Percentiles rank a stretch among this genome's conserved stretches.
Conservation (phyloP, 2,329 filamentous ascomycete genomes). For the Botryosphaeria dothidea region DNA sequence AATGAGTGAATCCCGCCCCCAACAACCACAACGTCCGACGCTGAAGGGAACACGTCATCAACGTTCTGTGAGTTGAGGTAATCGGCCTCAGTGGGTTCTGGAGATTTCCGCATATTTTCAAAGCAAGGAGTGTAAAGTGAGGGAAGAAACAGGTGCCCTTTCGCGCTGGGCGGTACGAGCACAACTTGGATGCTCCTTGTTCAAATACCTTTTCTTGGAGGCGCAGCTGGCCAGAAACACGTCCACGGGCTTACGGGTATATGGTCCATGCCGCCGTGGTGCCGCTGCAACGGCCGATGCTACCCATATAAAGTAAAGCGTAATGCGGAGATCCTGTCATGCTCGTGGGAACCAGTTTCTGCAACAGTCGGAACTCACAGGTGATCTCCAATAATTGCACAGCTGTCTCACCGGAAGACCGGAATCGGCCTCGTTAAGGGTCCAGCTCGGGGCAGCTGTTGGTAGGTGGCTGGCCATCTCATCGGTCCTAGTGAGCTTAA, state of each 20-base stretch:
- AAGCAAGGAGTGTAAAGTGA: not conserved
- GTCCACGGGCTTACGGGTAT: not conserved
- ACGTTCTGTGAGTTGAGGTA: not conserved
- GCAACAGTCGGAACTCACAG: not conserved
- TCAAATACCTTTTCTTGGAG: not conserved
- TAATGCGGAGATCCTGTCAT: not conserved
- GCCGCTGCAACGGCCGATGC: not conserved
- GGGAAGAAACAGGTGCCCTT: not conserved
- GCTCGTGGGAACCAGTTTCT: not conserved
- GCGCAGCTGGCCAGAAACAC: not conserved
- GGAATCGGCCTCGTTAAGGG: not conserved
- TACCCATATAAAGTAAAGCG: not conserved
- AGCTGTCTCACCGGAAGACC: not conserved
- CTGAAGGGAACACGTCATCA: not conserved
- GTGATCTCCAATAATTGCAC: not conserved
- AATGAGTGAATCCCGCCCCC: constrained; percentile 24
- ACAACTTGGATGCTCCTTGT: not conserved
- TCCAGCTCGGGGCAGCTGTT: not conserved
- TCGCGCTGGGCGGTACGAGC: not conserved
- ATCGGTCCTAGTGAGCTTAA: not conserved
- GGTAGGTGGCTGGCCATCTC: not conserved
- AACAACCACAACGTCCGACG: not conserved
- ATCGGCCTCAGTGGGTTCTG: not conserved
- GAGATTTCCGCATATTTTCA: not conserved
- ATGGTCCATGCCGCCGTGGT: not conserved